Evolutionary conservation across 176 grass and related monocot genomes (phyloP), one percentile per base, ranked within the genome.

Genomic region (Zea luxurians): DNA sequence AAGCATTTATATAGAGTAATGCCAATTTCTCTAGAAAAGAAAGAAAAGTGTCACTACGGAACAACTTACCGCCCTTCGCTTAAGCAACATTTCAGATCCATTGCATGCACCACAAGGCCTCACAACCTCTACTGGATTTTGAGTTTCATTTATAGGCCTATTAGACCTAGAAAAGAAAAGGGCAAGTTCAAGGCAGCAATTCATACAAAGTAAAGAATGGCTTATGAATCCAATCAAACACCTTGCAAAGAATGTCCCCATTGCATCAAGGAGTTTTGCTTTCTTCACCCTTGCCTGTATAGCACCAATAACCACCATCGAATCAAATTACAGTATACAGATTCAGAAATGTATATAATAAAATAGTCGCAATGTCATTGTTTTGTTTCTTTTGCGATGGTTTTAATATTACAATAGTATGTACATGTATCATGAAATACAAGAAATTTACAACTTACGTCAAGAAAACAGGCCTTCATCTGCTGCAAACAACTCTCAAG

Each of bases 401-500:
- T 41, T n/a, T 74, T 74, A 50, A 44, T 45, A 13, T 66, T 73
- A 65, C 58, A 76, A 9, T 36, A 44, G 8, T 64, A 2, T 64
- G 2, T 61, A 54, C 3, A 15, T 74, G 34, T 63, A 82, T 53
- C 67, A 85, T 62, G 3, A 49, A 61, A 60, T 54, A 65, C 4
- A 60, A 73, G 54, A 36, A 78, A 80, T 63, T 42, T 37, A 60
- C 4, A 80, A 82, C 94, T 91, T 94, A 98, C 95, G 83, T 98
- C 95, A 63, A 90, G 67, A 90, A 92, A 94, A 88, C 95, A 98
- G 86, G 91, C 89, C 60, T 94, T 90, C 91, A 98, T 98, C 66
- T 98, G 95, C 76, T 98, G 89, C 87, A 98, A 94, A 83, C 91
- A 92, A 83, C 55, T 76, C 83, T 92, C 80, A 38, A 97, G 84